Base-by-base conservation (phyloP, 352 stramenopile genomes). In the Pythium aristosporum region DNA sequence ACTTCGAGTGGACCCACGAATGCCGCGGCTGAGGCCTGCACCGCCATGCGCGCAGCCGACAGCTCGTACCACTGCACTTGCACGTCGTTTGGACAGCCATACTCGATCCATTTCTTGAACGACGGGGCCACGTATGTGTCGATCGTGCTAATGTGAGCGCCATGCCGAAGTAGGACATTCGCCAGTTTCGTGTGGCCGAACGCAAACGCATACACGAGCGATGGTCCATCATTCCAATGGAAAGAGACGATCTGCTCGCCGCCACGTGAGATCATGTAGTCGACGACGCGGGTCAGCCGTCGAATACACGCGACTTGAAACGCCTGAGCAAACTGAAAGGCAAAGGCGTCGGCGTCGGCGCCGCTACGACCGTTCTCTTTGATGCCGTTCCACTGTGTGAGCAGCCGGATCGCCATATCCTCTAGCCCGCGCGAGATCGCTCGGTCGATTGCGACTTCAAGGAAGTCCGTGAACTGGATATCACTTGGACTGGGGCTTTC, bases 271-370 rank as follows among this genome's bases (percentile, higher is more conserved):
- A 89, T 76, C 73, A 90, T 85, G 50, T 77, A 75, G 44, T 68
- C 42, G 28, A 88, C 65, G 3, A 92, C 57, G 13, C 57, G 59
- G 0, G 56, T 50, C 50, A 87, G 68, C 41, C 59, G 46, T 21
- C 77, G 80, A 51, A 92, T 89, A 36, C 80, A 90, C 34, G 80
- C 80, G 8, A 85, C 49, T 50, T 90, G 83, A 39, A 90, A 83
- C 13, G 72, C 77, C 46, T 74, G 61, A 7, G 80, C 79, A 51
- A 90, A 92, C 58, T 90, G 83, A 41, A 90, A 89, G 2, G 79
- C 76, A 66, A 90, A 90, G 6, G 75, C 69, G 46, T 63, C 76
- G 0, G 73, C 57, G 46, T 80, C 76, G 13, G 47, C 67, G 5
- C 54, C 67, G 15, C 54, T 72, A 10, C 46, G 30, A 1, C 56